Percentiles rank a stretch among this genome's conserved stretches.
These are phyloP conservation scores for Cytospora piceicola DNA, from an alignment of 2,329 filamentous ascomycete species.

Conservation along the genomic window DNA sequence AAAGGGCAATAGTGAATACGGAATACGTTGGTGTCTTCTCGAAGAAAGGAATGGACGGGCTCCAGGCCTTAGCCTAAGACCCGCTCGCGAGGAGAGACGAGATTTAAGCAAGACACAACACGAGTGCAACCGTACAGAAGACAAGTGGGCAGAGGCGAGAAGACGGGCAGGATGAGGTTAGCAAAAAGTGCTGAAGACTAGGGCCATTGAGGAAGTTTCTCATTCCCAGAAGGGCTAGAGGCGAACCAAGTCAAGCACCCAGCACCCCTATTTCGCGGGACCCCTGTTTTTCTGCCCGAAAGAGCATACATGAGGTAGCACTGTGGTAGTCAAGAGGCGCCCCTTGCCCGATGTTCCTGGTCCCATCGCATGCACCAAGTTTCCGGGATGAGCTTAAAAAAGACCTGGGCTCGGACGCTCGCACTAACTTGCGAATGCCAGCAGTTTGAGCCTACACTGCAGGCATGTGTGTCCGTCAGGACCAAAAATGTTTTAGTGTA, in stretches of 20 bases:
- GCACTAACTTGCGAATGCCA: conserved; percentile 21
- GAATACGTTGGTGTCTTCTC: not conserved
- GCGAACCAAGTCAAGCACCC: not conserved
- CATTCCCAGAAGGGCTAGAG: conserved; percentile 20
- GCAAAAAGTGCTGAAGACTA: conserved; percentile 16
- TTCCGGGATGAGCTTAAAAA: conserved; percentile 35
- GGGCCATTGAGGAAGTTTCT: conserved; percentile 3
- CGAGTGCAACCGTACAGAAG: conserved; percentile 6
- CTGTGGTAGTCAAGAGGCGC: conserved; percentile 18
- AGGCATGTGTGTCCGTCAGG: conserved; percentile 5
- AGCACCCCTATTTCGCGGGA: conserved; percentile 15
- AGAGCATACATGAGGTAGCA: conserved; percentile 16
- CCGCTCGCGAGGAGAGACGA: not conserved
- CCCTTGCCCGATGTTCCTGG: conserved; percentile 25
- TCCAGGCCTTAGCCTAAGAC: not conserved
- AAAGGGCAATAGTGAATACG: not conserved
- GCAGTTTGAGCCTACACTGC: conserved; percentile 4
- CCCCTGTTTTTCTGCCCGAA: conserved; percentile 18
- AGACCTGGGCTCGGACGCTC: conserved; percentile 27
- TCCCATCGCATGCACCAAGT: conserved; percentile 33
- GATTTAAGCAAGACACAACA: conserved; percentile 19
- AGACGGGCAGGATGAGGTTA: conserved; percentile 3
- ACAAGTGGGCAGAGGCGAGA: conserved; percentile 5
- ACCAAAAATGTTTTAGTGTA: not conserved
- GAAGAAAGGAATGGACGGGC: conserved; percentile 2